Evolutionary conservation across 768 basidiomycete species (phyloP).

Genomic region (Auricularia sp.): DNA sequence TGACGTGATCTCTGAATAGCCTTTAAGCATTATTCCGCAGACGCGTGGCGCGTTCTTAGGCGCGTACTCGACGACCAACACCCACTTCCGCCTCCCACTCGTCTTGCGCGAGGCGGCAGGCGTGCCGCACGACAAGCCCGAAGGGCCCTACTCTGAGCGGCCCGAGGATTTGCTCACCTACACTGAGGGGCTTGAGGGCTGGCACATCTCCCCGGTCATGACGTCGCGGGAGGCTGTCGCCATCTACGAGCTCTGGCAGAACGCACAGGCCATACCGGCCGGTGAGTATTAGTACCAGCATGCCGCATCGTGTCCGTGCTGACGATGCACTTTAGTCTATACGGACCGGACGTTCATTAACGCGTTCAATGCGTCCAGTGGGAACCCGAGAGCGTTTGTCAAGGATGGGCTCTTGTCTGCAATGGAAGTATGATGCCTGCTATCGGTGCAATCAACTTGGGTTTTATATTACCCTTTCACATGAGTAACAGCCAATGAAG

Average conservation of each 20-base stretch:
- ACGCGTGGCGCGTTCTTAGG: slow-evolving; percentile 62
- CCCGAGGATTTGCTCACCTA: slow-evolving; percentile 41
- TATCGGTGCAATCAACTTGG: too few species aligned
- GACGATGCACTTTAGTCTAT: not conserved
- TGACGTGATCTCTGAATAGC: not conserved
- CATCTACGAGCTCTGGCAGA: slow-evolving; percentile 69
- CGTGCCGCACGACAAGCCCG: slow-evolving; percentile 31
- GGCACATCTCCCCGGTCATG: slow-evolving; percentile 48
- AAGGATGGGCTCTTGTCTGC: not conserved
- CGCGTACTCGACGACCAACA: slow-evolving; percentile 54
- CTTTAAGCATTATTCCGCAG: slow-evolving; percentile 25
- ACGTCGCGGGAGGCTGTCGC: slow-evolving; percentile 59
- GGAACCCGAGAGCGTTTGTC: not conserved
- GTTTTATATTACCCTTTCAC: too few species aligned
- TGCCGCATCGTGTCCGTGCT: not conserved
- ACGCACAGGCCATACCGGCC: slow-evolving; percentile 44
- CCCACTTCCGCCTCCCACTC: slow-evolving; percentile 44
- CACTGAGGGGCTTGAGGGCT: slow-evolving; percentile 40
- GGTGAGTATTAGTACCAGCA: slow-evolving; percentile 25
- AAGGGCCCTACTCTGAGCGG: slow-evolving; percentile 49
- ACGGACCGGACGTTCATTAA: slow-evolving; percentile 1
- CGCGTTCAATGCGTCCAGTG: not conserved
- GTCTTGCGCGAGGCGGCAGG: slow-evolving; percentile 58
- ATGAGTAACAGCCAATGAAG: too few species aligned
- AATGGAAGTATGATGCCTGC: not conserved